These are phyloP conservation scores for Silybum marianum DNA, from an alignment of 129 eudicot species.

Conservation along the genomic window DNA sequence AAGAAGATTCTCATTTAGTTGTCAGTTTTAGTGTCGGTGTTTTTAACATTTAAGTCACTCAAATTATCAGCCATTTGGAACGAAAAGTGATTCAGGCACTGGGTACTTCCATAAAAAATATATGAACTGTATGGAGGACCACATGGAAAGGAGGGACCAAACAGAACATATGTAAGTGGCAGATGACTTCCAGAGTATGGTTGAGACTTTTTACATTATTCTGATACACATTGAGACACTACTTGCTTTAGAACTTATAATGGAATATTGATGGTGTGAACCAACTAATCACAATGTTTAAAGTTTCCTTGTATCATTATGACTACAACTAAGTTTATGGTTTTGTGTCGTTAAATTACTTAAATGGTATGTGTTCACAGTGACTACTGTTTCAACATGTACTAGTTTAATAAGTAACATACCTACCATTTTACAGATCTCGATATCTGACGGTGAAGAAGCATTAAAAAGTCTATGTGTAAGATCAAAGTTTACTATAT, in stretches of 20 bases:
- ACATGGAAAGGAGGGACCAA: neutral
- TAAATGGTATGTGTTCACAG: neutral
- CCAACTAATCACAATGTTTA: neutral
- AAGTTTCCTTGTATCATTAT: constrained; percentile 4
- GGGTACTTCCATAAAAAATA: neutral
- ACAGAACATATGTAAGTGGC: neutral
- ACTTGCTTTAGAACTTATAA: neutral
- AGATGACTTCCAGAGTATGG: neutral
- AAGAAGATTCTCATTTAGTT: neutral
- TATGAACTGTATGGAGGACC: neutral
- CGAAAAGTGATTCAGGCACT: constrained; percentile 4
- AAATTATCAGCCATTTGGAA: neutral
- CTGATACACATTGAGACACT: neutral
- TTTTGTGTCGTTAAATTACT: neutral
- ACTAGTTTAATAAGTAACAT: neutral
- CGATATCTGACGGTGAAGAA: constrained; percentile 55
- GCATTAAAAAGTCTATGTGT: constrained; percentile 66
- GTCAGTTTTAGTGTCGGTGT: neutral
- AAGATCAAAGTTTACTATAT: constrained; percentile 34
- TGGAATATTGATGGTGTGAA: neutral
- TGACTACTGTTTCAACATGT: constrained; percentile 1
- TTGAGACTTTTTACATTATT: neutral
- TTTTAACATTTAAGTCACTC: neutral
- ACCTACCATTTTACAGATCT: constrained; percentile 46
- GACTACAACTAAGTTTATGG: constrained; percentile 12